Conservation (phyloP, 345 rosid species). For the Eucalyptus tenuipes region DNA sequence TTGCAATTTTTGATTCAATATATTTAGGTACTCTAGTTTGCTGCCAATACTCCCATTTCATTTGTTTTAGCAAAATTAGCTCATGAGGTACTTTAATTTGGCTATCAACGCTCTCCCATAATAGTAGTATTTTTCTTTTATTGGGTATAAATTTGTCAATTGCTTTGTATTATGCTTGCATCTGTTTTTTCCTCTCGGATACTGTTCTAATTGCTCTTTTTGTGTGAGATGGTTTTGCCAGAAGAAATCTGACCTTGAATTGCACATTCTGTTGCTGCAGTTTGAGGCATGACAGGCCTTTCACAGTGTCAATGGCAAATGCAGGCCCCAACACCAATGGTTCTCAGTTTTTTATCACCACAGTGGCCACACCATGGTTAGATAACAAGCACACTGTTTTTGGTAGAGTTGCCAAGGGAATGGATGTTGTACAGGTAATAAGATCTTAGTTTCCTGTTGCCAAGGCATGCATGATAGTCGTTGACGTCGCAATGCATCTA, state of each 20-base stretch:
- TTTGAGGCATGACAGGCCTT: slow-evolving; percentile 92
- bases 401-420: slow-evolving; percentile 86
- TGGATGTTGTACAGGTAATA: slow-evolving; percentile 98
- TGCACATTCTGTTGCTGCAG: slow-evolving; percentile 25
- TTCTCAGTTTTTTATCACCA: slow-evolving; percentile 88
- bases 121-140: neutral
- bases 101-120: neutral
- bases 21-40: neutral
- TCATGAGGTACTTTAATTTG: neutral
- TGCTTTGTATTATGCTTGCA: neutral
- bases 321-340: slow-evolving; percentile 92
- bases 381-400: slow-evolving; percentile 96
- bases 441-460: neutral
- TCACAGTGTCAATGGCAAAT: slow-evolving; percentile 93
- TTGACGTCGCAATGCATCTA: neutral
- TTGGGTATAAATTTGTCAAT: neutral
- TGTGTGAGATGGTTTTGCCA: neutral
- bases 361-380: slow-evolving; percentile 98
- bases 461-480: neutral
- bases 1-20: neutral
- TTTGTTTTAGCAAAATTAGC: neutral
- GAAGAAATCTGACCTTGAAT: neutral
- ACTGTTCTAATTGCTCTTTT: neutral
- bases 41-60: neutral
- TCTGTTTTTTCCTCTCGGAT: neutral